phyloP scores from a whole-genome alignment of 768 basidiomycete species.

The Xerocomellus amylosporus region DNA sequence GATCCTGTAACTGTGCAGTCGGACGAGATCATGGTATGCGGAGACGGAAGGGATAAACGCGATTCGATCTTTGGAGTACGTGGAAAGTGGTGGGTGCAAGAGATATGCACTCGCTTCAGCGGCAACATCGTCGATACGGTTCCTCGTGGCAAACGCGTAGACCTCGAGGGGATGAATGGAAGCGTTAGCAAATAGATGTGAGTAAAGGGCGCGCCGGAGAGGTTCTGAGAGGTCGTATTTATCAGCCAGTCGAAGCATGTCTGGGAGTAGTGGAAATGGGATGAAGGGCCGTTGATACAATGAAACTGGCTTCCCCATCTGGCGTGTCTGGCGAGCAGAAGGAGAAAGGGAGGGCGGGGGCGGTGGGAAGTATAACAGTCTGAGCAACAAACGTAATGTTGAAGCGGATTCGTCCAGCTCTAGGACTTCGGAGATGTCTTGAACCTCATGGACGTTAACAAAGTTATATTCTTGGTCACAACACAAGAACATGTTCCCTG shows the following conservation, averaged over 20 bases:
- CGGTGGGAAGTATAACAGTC: slow-evolving; percentile 56
- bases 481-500: slow-evolving; percentile 68
- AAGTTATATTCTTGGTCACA: slow-evolving; percentile 40
- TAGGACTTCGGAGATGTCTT: slow-evolving; percentile 36
- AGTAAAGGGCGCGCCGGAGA: slow-evolving; percentile 42
- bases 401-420: slow-evolving; percentile 55
- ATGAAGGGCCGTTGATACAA: slow-evolving; percentile 45
- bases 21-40: slow-evolving; percentile 63
- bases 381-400: slow-evolving; percentile 49
- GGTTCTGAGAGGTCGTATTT: slow-evolving; percentile 58
- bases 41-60: slow-evolving; percentile 51
- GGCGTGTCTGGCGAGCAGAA: slow-evolving; percentile 25
- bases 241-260: slow-evolving; percentile 57
- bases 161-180: slow-evolving; percentile 52
- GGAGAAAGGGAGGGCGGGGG: slow-evolving; percentile 39
- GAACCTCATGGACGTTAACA: slow-evolving; percentile 8
- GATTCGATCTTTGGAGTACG: slow-evolving; percentile 51
- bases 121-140: slow-evolving; percentile 47
- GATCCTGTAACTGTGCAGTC: slow-evolving; percentile 56
- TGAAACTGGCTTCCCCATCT: slow-evolving; percentile 32
- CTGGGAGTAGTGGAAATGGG: slow-evolving; percentile 61
- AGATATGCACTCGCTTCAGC: slow-evolving; percentile 58
- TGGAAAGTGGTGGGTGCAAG: slow-evolving; percentile 49
- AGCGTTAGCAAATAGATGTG: slow-evolving; percentile 56
- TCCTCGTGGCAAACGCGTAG: slow-evolving; percentile 52